phyloP scores from a whole-genome alignment of 2,329 filamentous ascomycete species.

The Pyrenophora graminea region DNA sequence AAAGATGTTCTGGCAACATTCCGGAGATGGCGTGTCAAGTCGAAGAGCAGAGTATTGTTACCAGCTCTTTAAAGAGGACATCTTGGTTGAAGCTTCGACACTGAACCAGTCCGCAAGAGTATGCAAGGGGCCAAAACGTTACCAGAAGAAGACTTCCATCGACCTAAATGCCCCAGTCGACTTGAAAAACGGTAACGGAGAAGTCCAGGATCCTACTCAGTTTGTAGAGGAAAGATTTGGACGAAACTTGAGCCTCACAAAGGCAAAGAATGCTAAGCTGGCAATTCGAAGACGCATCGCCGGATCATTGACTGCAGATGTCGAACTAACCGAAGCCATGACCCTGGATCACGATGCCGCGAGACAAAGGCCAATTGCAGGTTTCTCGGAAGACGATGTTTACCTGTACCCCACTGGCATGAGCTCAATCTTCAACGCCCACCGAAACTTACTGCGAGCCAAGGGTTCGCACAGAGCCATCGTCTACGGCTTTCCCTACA shows the following conservation, averaged over 20 bases:
- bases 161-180: slow-evolving; percentile 42
- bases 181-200: slow-evolving; percentile 35
- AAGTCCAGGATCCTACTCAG: slow-evolving; percentile 68
- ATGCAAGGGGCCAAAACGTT: slow-evolving; percentile 76
- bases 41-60: slow-evolving; percentile 89
- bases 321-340: slow-evolving; percentile 66
- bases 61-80: slow-evolving; percentile 70
- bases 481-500: slow-evolving; percentile 94
- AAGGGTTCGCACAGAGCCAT: slow-evolving; percentile 74
- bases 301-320: slow-evolving; percentile 75
- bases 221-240: slow-evolving; percentile 96
- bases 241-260: slow-evolving; percentile 79
- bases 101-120: slow-evolving; percentile 46
- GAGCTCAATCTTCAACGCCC: slow-evolving; percentile 91
- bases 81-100: slow-evolving; percentile 59
- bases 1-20: slow-evolving; percentile 98
- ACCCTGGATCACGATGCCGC: slow-evolving; percentile 53
- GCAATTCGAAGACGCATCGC: slow-evolving; percentile 88
- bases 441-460: slow-evolving; percentile 70
- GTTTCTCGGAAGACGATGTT: slow-evolving; percentile 82
- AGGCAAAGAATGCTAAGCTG: slow-evolving; percentile 79
- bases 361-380: slow-evolving; percentile 54
- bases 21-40: slow-evolving; percentile 89
- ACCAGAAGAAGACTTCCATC: slow-evolving; percentile 67
- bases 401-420: slow-evolving; percentile 89